A percentile compares a stretch with the other conserved stretches of the same genome.
These are phyloP conservation scores for Elymus sibiricus DNA, from an alignment of 176 grass and related monocot genomes.

Conservation along the genomic window DNA sequence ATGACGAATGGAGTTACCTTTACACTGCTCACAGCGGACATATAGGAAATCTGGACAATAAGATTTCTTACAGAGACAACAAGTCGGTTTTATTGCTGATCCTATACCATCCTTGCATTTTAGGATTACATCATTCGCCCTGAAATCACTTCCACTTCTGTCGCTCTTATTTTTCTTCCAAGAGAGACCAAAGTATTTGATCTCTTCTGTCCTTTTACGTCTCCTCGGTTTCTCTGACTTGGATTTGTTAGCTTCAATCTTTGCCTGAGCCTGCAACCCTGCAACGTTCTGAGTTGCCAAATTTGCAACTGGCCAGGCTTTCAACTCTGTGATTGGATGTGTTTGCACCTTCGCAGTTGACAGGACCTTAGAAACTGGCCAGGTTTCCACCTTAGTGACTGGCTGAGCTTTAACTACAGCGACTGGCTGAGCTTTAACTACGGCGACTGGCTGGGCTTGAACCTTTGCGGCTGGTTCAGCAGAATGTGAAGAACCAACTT, in stretches of 20 bases:
- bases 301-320: slow-evolving; percentile 6
- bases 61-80: slow-evolving; percentile 73
- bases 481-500: slow-evolving; percentile 43
- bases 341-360: slow-evolving; percentile 17
- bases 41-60: slow-evolving; percentile 76
- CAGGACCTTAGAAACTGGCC: neutral
- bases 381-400: neutral
- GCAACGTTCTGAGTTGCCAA: slow-evolving; percentile 14
- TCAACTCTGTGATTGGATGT: neutral
- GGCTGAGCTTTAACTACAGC: neutral
- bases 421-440: neutral
- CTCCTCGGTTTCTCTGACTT: slow-evolving; percentile 45
- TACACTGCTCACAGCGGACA: slow-evolving; percentile 76
- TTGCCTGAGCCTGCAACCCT: slow-evolving; percentile 18
- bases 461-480: slow-evolving; percentile 12
- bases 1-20: slow-evolving; percentile 42
- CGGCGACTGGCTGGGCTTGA: slow-evolving; percentile 3
- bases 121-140: slow-evolving; percentile 70
- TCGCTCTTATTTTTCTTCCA: slow-evolving; percentile 70
- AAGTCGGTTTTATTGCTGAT: slow-evolving; percentile 47
- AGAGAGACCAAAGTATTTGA: slow-evolving; percentile 72
- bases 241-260: slow-evolving; percentile 31
- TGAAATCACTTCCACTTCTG: slow-evolving; percentile 55
- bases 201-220: slow-evolving; percentile 35
- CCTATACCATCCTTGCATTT: slow-evolving; percentile 60